Percentiles rank a stretch among this genome's conserved stretches.
phyloP scores from a whole-genome alignment of 163 green algal genomes.

The Chloroidium sp. region DNA sequence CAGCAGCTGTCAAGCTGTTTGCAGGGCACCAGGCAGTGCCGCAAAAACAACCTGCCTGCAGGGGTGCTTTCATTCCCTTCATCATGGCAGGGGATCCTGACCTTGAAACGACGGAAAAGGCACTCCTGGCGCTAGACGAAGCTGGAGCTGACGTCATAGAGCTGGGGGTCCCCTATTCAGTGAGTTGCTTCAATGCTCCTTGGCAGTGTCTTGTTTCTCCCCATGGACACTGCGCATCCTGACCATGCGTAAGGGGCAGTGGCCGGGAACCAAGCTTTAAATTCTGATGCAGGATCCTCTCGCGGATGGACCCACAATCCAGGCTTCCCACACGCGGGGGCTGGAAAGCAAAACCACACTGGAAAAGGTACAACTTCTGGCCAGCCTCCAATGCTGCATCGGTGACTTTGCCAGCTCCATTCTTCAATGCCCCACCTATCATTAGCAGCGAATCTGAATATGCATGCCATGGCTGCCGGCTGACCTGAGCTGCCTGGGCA shows the following conservation, averaged over 20 bases:
- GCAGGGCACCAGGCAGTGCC: neutral
- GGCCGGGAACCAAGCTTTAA: no score
- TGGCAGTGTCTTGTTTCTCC: no score
- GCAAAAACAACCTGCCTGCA: constrained; percentile 21
- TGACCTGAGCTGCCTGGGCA: constrained; percentile 16
- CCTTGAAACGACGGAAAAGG: constrained; percentile 75
- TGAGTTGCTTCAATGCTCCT: constrained; percentile 14
- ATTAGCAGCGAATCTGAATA: neutral
- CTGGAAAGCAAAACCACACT: constrained; percentile 71
- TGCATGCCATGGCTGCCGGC: neutral
- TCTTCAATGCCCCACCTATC: neutral
- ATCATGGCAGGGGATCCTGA: constrained; percentile 88
- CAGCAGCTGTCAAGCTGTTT: neutral
- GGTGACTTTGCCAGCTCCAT: neutral
- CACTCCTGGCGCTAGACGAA: constrained; percentile 65
- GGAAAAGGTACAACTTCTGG: constrained; percentile 32
- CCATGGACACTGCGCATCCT: neutral
- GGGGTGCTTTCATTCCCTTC: constrained; percentile 93
- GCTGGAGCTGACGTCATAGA: constrained; percentile 91
- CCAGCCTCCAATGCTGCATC: neutral
- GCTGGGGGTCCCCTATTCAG: constrained; percentile 93
- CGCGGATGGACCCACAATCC: constrained; percentile 93
- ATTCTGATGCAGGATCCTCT: constrained; percentile 73
- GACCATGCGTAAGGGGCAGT: neutral
- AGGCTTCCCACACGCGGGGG: constrained; percentile 79